phyloP scores from a whole-genome alignment of 164 flowering plant species.

The Buxus sempervirens region DNA sequence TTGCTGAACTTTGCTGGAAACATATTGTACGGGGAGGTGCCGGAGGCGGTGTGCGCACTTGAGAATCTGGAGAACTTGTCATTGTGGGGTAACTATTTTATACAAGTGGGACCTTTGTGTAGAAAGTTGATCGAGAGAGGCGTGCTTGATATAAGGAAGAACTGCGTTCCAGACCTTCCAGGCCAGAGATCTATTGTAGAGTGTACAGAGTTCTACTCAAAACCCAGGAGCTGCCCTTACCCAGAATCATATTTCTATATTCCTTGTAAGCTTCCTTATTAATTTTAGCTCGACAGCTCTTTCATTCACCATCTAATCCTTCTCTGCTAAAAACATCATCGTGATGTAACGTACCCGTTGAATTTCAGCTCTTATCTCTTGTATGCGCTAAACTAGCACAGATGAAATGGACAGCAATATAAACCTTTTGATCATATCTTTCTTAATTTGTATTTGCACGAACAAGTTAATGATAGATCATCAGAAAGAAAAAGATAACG shows the following conservation, averaged over 20 bases:
- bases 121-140: constrained; percentile 24
- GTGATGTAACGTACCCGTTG: too few relatives aligned
- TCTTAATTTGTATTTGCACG: too few relatives aligned
- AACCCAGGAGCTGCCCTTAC: constrained; percentile 15
- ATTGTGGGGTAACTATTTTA: constrained; percentile 34
- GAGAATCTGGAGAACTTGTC: constrained; percentile 25
- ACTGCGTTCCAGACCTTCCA: constrained; percentile 36
- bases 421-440: too few relatives aligned
- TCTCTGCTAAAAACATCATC: too few relatives aligned
- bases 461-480: too few relatives aligned
- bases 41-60: constrained; percentile 33
- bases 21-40: constrained; percentile 31
- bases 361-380: too few relatives aligned
- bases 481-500: too few relatives aligned
- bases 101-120: constrained; percentile 32
- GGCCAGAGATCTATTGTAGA: constrained; percentile 31
- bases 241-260: not conserved
- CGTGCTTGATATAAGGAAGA: constrained; percentile 29
- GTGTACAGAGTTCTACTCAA: constrained; percentile 24
- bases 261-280: constrained; percentile 29
- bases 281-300: too few relatives aligned
- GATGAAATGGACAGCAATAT: too few relatives aligned
- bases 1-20: constrained; percentile 34
- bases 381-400: too few relatives aligned
- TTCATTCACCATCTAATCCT: too few relatives aligned